These are phyloP conservation scores for Penicillium sp. DNA, from an alignment of 2,329 filamentous ascomycete genomes.

Conservation along the genomic window DNA sequence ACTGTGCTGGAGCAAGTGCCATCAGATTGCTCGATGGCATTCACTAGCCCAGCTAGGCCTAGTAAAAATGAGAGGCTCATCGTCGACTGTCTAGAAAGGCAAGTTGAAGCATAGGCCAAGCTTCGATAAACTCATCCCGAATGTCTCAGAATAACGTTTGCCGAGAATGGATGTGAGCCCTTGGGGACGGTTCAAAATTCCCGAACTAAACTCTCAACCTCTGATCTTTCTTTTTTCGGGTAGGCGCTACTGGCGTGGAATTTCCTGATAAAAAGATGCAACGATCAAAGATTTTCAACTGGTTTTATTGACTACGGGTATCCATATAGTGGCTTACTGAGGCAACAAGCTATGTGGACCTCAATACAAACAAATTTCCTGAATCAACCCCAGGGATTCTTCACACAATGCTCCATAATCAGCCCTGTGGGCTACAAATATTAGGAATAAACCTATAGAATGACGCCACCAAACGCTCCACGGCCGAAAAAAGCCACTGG, in stretches of 20 bases:
- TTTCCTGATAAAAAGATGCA: not conserved
- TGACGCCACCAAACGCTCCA: too few relatives aligned
- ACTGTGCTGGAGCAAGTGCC: slow-evolving; percentile 3
- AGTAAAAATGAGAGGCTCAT: slow-evolving; percentile 2
- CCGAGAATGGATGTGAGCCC: not conserved
- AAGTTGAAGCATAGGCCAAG: not conserved
- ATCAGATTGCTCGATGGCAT: not conserved
- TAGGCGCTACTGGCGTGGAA: not conserved
- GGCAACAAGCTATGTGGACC: too few relatives aligned
- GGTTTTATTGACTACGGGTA: not conserved
- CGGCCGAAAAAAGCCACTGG: too few relatives aligned
- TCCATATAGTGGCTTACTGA: not conserved
- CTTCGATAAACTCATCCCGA: not conserved
- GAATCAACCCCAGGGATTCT: too few relatives aligned
- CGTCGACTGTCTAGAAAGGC: not conserved
- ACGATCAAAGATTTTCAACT: not conserved
- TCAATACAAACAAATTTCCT: too few relatives aligned
- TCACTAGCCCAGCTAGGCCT: not conserved
- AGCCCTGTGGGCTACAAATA: too few relatives aligned
- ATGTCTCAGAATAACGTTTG: not conserved
- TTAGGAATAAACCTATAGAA: too few relatives aligned
- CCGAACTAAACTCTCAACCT: not conserved
- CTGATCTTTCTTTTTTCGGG: not conserved
- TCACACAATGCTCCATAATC: too few relatives aligned
- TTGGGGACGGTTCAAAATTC: not conserved